Evolutionary conservation across 1,139 yeast species (phyloP).

Genomic region (Yamadazyma taylorii): DNA sequence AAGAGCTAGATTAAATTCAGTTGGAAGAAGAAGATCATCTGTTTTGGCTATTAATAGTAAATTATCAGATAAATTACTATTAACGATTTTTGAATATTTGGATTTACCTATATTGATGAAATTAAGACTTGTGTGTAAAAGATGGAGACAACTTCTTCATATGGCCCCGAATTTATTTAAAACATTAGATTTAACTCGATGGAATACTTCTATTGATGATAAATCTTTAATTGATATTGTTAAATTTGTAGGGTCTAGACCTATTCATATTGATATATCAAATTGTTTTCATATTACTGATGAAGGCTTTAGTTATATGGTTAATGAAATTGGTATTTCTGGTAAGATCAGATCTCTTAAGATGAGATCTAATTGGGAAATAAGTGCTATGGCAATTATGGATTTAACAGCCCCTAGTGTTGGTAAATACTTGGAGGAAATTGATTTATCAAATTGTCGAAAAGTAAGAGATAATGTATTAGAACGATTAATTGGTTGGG

Average conservation of each 20-base stretch:
- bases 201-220: constrained; percentile 63
- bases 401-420: constrained; percentile 67
- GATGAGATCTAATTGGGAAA: constrained; percentile 76
- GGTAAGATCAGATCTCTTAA: constrained; percentile 55
- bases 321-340: constrained; percentile 66
- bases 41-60: constrained; percentile 52
- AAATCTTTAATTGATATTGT: constrained; percentile 56
- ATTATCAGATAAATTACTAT: constrained; percentile 56
- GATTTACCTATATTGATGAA: constrained; percentile 59
- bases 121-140: constrained; percentile 52
- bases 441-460: constrained; percentile 71
- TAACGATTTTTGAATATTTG: constrained; percentile 52
- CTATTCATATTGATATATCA: constrained; percentile 59
- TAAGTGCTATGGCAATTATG: constrained; percentile 79
- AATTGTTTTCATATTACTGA: constrained; percentile 78
- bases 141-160: constrained; percentile 69
- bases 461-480: constrained; percentile 71
- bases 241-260: constrained; percentile 70
- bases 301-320: constrained; percentile 68
- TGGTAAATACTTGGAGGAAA: constrained; percentile 56
- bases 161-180: constrained; percentile 53
- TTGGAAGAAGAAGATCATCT: constrained; percentile 57
- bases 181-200: constrained; percentile 55
- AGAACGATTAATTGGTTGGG: constrained; percentile 64
- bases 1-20: constrained; percentile 45